A percentile compares a stretch with the other conserved stretches of the same genome.
Conservation (phyloP, 306 rosid genomes). For the Parietaria judaica region DNA sequence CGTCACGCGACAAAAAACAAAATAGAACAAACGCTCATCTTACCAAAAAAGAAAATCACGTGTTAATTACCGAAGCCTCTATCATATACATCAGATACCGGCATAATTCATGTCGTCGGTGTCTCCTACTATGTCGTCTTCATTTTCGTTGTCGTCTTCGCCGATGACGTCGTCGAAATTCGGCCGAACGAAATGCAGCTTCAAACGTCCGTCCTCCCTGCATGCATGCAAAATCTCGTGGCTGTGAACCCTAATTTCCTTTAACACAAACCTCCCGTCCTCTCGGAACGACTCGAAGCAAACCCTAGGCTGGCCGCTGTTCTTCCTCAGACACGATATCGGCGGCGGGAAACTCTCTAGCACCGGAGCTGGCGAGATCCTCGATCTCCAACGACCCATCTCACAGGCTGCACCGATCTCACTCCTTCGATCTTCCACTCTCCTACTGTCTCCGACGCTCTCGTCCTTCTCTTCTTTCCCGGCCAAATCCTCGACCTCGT, state of each 20-base stretch:
- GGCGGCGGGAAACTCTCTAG: constrained; percentile 62
- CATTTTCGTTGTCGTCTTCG: constrained; percentile 17
- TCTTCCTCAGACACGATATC: constrained; percentile 59
- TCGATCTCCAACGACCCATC: constrained; percentile 17
- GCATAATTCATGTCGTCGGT: constrained; percentile 4
- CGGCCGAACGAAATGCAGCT: constrained; percentile 51
- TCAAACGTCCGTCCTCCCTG: constrained; percentile 77
- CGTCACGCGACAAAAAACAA: too few species aligned
- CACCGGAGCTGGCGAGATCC: not conserved
- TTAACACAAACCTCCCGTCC: constrained; percentile 71
- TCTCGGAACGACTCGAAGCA: constrained; percentile 54
- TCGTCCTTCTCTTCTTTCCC: constrained; percentile 17
- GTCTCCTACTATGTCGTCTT: constrained; percentile 5
- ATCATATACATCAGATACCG: too few species aligned
- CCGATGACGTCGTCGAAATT: constrained; percentile 30
- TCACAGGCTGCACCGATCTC: not conserved
- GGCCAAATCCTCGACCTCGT: constrained; percentile 56
- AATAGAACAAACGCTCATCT: too few species aligned
- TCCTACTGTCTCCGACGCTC: not conserved
- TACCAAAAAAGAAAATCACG: too few species aligned
- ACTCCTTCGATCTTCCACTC: not conserved
- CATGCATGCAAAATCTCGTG: constrained; percentile 67
- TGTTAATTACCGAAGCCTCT: too few species aligned
- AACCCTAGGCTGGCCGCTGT: constrained; percentile 57
- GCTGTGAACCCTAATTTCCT: constrained; percentile 46